Conservation (phyloP, 2,329 filamentous ascomycete species). For the Fusarium chlamydosporum region DNA sequence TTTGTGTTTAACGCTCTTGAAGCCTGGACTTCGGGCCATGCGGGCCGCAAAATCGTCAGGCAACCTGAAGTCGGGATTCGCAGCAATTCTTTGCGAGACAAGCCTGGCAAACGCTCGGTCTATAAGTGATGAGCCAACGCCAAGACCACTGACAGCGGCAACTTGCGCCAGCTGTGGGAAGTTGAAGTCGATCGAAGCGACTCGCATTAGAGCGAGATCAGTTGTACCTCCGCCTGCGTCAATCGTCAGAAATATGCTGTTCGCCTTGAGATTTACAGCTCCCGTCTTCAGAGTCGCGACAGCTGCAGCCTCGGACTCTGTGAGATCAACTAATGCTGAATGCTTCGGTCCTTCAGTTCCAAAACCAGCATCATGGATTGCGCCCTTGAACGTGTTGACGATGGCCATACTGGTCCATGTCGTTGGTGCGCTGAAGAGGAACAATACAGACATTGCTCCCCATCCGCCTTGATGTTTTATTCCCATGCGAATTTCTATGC, state of each 20-base stretch:
- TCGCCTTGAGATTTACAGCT: not conserved
- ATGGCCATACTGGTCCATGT: conserved; percentile 67
- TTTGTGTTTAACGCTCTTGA: conserved; percentile 57
- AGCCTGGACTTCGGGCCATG: conserved; percentile 58
- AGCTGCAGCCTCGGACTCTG: conserved; percentile 64
- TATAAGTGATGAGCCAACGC: conserved; percentile 62
- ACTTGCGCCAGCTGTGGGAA: conserved; percentile 5
- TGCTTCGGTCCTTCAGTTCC: conserved; percentile 59
- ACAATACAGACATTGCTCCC: conserved; percentile 63
- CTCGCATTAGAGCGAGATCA: conserved; percentile 13
- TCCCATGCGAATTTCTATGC: conserved; percentile 59
- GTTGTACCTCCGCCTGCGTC: conserved; percentile 15
- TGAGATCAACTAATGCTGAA: conserved; percentile 60
- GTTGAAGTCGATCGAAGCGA: not conserved
- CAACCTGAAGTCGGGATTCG: conserved; percentile 56
- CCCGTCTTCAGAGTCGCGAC: conserved; percentile 54
- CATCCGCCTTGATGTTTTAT: conserved; percentile 57
- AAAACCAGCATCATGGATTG: conserved; percentile 65
- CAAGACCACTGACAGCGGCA: conserved; percentile 11
- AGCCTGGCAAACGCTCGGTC: conserved; percentile 60
- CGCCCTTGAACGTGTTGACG: conserved; percentile 65
- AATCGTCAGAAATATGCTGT: conserved; percentile 6
- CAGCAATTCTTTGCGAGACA: conserved; percentile 56
- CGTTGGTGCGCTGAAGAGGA: conserved; percentile 70
- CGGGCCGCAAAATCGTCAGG: conserved; percentile 56